Evolutionary conservation across 768 basidiomycete species (phyloP).

Genomic region (Roridomyces roridus): DNA sequence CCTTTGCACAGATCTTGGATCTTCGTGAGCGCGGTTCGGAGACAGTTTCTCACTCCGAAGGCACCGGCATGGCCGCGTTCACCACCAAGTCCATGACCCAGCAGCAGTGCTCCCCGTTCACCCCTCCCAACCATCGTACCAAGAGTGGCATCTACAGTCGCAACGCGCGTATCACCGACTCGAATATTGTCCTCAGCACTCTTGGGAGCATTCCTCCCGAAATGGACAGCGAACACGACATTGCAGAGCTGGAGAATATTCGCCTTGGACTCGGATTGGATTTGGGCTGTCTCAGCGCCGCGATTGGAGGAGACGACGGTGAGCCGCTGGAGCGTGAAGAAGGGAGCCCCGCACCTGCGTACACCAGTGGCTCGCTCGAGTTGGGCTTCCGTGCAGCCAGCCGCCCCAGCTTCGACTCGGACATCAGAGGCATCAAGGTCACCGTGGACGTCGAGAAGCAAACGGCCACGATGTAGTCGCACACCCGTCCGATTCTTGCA

Average conservation of each 20-base stretch:
- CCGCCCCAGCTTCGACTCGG: conserved; percentile 36
- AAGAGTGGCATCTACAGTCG: conserved; percentile 45
- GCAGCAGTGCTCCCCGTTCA: conserved; percentile 58
- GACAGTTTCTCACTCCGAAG: conserved; percentile 76
- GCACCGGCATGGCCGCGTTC: conserved; percentile 70
- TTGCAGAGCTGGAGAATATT: conserved; percentile 65
- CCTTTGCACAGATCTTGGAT: conserved; percentile 67
- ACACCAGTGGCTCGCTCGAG: conserved; percentile 49
- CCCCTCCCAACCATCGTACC: conserved; percentile 52
- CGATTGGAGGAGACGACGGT: conserved; percentile 57
- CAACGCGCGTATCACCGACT: conserved; percentile 60
- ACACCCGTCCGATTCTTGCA: background rate
- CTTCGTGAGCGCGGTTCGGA: conserved; percentile 83
- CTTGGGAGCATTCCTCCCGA: conserved; percentile 64
- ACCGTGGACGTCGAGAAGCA: conserved; percentile 69
- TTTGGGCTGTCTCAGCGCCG: conserved; percentile 55
- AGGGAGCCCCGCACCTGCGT: conserved; percentile 62
- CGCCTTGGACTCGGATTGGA: conserved; percentile 60
- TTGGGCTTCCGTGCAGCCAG: conserved; percentile 46
- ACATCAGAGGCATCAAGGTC: conserved; percentile 49
- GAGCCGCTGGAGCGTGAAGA: conserved; percentile 55
- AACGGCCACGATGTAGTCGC: conserved; percentile 54
- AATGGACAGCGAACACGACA: conserved; percentile 55
- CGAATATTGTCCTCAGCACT: conserved; percentile 68
- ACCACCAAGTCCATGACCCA: conserved; percentile 67